Base-by-base conservation (phyloP, 495 filamentous ascomycete genomes). In the Echria macrotheca region DNA sequence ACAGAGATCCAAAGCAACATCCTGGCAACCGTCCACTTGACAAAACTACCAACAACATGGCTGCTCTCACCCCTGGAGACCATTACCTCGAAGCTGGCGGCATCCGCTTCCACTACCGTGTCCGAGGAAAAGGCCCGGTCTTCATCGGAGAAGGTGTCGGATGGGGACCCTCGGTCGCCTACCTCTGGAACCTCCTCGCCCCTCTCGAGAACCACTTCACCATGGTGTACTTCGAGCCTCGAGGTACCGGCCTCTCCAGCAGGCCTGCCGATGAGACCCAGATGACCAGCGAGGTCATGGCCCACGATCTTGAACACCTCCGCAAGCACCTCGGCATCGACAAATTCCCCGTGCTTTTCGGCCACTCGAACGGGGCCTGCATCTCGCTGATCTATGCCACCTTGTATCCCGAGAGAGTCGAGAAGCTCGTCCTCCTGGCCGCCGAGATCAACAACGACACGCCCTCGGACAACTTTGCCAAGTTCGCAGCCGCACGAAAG, bases 251-350 rank as follows among this genome's bases (percentile, higher is more conserved):
- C 42, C 42, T 44, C 24, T 44, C 42, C 12, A 32, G 24, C 0
- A 15, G 25, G 9, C 42, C 42, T 3, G 0, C 14, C 12, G 15
- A 33, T 11, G 25, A 40, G 12, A 8, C 12, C 24, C 12, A 31
- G 17, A 44, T 44, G 26, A 19, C 23, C 42, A 44, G 42, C 25
- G n/a, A 7, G n/a, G 17, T 17, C 42, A 44, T 44, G 42, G 42
- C 42, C 17, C 42, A 32, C 26, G 42, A 44, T 11, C 24, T 44
- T 11, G 42, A 44, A 21, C 26, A 29, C 25, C 42, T 44, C 42
- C 24, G 42, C 12, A 18, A 18, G 4, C 14, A 44, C 14, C 42
- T 44, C 11, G 42, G 42, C 1, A 24, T 44, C 17, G 25, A 44
- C 1, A 7, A 2, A 1, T 12, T 44, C 2, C 42, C 42, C 3